Percentiles rank a stretch among this genome's conserved stretches.
phyloP scores from a whole-genome alignment of 495 filamentous ascomycete genomes.

The Talaromyces ruber region DNA sequence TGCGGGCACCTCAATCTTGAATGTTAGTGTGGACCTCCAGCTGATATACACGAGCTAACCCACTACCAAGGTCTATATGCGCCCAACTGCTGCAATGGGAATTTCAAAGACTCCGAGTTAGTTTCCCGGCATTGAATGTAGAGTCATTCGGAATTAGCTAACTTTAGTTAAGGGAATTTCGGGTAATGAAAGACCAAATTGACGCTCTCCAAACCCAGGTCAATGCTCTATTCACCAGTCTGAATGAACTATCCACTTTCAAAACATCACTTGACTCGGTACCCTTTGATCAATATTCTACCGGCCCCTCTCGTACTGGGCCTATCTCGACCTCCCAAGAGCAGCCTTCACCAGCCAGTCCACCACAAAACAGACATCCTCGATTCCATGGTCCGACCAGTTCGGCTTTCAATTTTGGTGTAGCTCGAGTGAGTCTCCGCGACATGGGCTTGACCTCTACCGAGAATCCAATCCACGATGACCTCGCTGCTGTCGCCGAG shows the following conservation, averaged over 20 bases:
- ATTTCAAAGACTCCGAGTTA: conserved; percentile 76
- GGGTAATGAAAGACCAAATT: conserved; percentile 67
- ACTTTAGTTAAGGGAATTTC: conserved; percentile 54
- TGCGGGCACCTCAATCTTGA: conserved; percentile 83
- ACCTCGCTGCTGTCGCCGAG: conserved; percentile 39
- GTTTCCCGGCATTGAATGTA: conserved; percentile 8
- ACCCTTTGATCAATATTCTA: conserved; percentile 27
- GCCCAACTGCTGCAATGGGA: conserved; percentile 77
- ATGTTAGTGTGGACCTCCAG: conserved; percentile 36
- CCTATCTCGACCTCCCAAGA: conserved; percentile 22
- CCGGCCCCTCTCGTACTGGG: conserved; percentile 28
- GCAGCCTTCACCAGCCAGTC: neutral
- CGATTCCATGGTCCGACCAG: conserved; percentile 81
- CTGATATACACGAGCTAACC: neutral
- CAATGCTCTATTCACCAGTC: conserved; percentile 58
- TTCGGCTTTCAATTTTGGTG: conserved; percentile 75
- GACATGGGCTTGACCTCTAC: conserved; percentile 68
- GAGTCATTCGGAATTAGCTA: neutral
- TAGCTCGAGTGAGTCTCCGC: conserved; percentile 78
- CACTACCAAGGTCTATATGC: conserved; percentile 55
- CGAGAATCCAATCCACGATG: conserved; percentile 52
- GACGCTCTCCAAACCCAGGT: conserved; percentile 75
- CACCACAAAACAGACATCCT: conserved; percentile 38
- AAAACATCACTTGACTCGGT: conserved; percentile 27
- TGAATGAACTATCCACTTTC: conserved; percentile 53